Conservation (phyloP, 2,329 filamentous ascomycete species). For the Venturia effusa region DNA sequence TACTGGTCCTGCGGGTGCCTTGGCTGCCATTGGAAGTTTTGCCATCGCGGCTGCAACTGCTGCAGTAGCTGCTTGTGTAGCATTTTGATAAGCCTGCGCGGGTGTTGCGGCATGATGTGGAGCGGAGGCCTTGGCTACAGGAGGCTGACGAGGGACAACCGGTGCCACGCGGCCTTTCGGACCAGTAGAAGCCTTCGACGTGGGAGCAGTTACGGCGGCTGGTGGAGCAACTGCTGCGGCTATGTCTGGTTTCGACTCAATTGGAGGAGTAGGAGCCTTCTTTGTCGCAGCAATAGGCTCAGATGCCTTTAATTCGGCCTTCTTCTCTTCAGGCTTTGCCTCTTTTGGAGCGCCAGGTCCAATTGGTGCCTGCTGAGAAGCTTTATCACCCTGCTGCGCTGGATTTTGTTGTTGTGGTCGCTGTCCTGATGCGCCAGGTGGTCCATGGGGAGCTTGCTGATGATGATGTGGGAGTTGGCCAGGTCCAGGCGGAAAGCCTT, state of each 20-base stretch:
- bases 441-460: conserved; percentile 18
- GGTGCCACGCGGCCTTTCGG: conserved; percentile 48
- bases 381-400: conserved; percentile 25
- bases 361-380: conserved; percentile 21
- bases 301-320: conserved; percentile 37
- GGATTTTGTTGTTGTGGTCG: conserved; percentile 50
- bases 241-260: conserved; percentile 57
- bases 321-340: conserved; percentile 28
- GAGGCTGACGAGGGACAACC: conserved; percentile 46
- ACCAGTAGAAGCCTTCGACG: conserved; percentile 25
- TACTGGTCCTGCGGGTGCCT: conserved; percentile 13
- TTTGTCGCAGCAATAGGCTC: conserved; percentile 42
- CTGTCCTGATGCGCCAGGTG: conserved; percentile 54
- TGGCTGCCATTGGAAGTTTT: conserved; percentile 42
- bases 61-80: conserved; percentile 63
- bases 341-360: conserved; percentile 37
- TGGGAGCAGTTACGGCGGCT: conserved; percentile 22
- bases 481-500: conserved; percentile 33
- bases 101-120: conserved; percentile 18
- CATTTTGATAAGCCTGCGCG: conserved; percentile 43
- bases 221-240: conserved; percentile 46
- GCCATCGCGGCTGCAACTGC: conserved; percentile 75
- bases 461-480: conserved; percentile 35
- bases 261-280: conserved; percentile 50
- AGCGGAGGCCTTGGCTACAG: conserved; percentile 23